phyloP scores from a whole-genome alignment of 2,329 filamentous ascomycete genomes.

The Hyphodiscus sp. region DNA sequence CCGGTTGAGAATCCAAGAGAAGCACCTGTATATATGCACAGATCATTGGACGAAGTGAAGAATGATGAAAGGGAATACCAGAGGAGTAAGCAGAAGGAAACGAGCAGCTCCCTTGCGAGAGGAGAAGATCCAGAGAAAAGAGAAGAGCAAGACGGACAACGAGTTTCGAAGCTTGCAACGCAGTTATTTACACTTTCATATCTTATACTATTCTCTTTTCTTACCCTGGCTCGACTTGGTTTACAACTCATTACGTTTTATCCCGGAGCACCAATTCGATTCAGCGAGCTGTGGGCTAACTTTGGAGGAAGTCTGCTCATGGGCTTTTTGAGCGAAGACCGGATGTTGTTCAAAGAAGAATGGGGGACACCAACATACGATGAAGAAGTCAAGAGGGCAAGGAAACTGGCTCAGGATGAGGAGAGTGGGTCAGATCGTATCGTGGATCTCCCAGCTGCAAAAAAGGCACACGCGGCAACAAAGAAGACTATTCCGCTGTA shows the following conservation, averaged over 20 bases:
- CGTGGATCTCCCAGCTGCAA: conserved; percentile 39
- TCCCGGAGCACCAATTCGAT: conserved; percentile 66
- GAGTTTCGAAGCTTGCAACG: conserved; percentile 46
- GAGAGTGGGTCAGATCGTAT: conserved; percentile 27
- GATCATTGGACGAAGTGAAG: conserved; percentile 34
- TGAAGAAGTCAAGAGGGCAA: conserved; percentile 30
- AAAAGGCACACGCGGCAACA: conserved; percentile 51
- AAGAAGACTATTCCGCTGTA: conserved; percentile 90
- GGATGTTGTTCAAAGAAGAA: conserved; percentile 64
- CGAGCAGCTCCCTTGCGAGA: conserved; percentile 1
- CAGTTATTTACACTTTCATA: conserved; percentile 70
- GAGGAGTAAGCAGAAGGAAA: conserved; percentile 5
- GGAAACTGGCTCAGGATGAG: conserved; percentile 32
- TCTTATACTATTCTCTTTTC: conserved; percentile 75
- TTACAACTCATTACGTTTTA: conserved; percentile 75
- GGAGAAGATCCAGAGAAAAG: conserved; percentile 8
- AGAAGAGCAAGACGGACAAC: conserved; percentile 5
- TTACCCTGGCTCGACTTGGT: conserved; percentile 77
- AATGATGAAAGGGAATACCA: conserved; percentile 16
- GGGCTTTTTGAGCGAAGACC: conserved; percentile 79
- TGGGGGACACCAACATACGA: conserved; percentile 46
- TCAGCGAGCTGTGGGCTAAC: conserved; percentile 80
- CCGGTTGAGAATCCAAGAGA: conserved; percentile 40
- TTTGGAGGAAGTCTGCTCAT: conserved; percentile 74
- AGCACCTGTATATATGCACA: conserved; percentile 31